phyloP scores from a whole-genome alignment of 1,284 basidiomycete genomes.

The Microstroma glucosiphilum region DNA sequence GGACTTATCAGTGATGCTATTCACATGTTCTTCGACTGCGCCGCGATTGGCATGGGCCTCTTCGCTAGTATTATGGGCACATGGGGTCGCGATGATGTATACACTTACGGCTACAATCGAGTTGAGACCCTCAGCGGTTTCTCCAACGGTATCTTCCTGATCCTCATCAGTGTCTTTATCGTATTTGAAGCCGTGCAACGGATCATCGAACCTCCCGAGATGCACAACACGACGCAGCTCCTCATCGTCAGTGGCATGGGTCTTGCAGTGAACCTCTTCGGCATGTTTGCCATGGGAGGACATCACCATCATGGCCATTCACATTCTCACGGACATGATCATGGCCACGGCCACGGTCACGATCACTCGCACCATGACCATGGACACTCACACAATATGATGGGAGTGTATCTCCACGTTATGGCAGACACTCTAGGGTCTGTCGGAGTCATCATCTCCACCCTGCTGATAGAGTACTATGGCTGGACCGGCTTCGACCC shows the following conservation, averaged over 20 bases:
- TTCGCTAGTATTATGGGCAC: slow-evolving; percentile 96
- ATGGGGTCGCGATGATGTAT: slow-evolving; percentile 88
- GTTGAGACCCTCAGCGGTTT: slow-evolving; percentile 99
- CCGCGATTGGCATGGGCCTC: slow-evolving; percentile 91
- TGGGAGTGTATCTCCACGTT: slow-evolving; percentile 81
- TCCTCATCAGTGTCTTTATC: slow-evolving; percentile 95
- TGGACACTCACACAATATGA: slow-evolving; percentile 95
- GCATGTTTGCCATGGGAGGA: slow-evolving; percentile 93
- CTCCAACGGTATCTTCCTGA: slow-evolving; percentile 92
- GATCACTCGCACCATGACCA: slow-evolving; percentile 40
- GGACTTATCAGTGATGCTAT: slow-evolving; percentile 98
- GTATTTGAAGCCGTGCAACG: slow-evolving; percentile 95
- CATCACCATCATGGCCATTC: slow-evolving; percentile 49
- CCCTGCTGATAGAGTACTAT: slow-evolving; percentile 86
- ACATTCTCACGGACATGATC: slow-evolving; percentile 54
- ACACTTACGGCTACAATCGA: slow-evolving; percentile 94
- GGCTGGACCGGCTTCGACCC: slow-evolving; percentile 99
- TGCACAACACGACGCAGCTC: slow-evolving; percentile 84
- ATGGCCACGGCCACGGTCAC: slow-evolving; percentile 49
- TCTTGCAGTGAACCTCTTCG: slow-evolving; percentile 88
- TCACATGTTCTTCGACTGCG: slow-evolving; percentile 99
- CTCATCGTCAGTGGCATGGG: slow-evolving; percentile 83
- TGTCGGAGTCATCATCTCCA: slow-evolving; percentile 97
- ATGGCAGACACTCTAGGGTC: slow-evolving; percentile 63
- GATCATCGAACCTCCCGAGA: slow-evolving; percentile 91